Evolutionary conservation across 495 filamentous ascomycete genomes (phyloP).

Genomic region (Lasiosphaeria ovina): DNA sequence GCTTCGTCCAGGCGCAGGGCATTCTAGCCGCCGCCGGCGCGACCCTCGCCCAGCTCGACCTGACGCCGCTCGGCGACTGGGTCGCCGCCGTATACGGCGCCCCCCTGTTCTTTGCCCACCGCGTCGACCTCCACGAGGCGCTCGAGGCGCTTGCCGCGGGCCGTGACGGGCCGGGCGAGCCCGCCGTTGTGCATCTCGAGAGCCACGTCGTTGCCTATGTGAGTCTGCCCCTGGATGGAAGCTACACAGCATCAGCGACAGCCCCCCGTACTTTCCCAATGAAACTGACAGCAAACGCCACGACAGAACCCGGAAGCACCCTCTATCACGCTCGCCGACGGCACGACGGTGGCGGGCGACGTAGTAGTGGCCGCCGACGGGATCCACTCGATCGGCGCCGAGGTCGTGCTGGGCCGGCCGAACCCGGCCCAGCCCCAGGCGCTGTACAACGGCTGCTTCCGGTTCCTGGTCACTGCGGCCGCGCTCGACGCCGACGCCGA

Average conservation of each 20-base stretch:
- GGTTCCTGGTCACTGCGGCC: slow-evolving; percentile 42
- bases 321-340: slow-evolving; percentile 36
- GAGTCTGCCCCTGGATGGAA: slow-evolving; percentile 8
- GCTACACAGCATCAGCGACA: too few relatives aligned
- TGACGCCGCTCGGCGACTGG: slow-evolving; percentile 18
- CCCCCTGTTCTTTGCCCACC: slow-evolving; percentile 25
- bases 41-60: slow-evolving; percentile 33
- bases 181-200: slow-evolving; percentile 34
- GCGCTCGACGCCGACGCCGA: slow-evolving; percentile 37
- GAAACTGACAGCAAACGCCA: too few relatives aligned
- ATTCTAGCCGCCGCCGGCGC: slow-evolving; percentile 33
- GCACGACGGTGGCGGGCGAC: slow-evolving; percentile 36
- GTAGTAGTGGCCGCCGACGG: slow-evolving; percentile 54
- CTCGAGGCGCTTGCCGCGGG: slow-evolving; percentile 40
- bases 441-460: slow-evolving; percentile 40
- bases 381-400: slow-evolving; percentile 37
- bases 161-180: slow-evolving; percentile 31
- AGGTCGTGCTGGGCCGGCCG: slow-evolving; percentile 25
- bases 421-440: slow-evolving; percentile 27
- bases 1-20: slow-evolving; percentile 31
- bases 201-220: slow-evolving; percentile 31
- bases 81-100: slow-evolving; percentile 17
- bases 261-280: slow-evolving; percentile 9
- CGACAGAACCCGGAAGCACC: slow-evolving; percentile 39
- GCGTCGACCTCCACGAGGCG: slow-evolving; percentile 44